Base-by-base conservation (phyloP, 2,329 filamentous ascomycete genomes). In the Apiospora kogelbergensis region DNA sequence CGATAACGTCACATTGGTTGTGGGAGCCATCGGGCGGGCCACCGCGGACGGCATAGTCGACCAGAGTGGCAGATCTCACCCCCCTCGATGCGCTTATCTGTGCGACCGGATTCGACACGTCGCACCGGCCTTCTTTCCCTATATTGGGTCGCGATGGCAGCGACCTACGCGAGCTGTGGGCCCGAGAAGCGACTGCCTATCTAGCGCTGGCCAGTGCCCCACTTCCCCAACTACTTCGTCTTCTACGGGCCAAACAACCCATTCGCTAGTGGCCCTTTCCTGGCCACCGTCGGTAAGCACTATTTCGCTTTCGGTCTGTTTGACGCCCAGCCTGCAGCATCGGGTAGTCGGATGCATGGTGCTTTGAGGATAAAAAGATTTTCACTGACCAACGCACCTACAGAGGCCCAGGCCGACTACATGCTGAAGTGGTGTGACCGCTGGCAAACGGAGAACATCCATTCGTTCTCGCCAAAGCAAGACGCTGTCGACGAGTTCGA, bases 151-250 rank as follows among this genome's bases (percentile, higher is more conserved):
- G 41, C 10, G 37, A 3, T 7, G 53, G 24, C 13, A 33, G 7
- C 17, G 30, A 60, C n/a, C 53, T 60, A 6, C 24, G 17, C 4
- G 30, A 68, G 6, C 5, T 63, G 6, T 68, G 66, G 53, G 17
- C 22, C 3, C 24, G 63, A 24, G 41, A 46, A 6, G 22, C 26
- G 15, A 24, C 13, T 24, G 33, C 48, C 6, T 63, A 63, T n/a
- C 6, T 63, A 24, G 66, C 24, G 11, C 13, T 15, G 22, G 26
- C 66, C 66, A 1, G 53, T 63, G 22, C 48, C 66, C 1, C 53
- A 37, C 3, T 48, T 68, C 7, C 66, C 66, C 22, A 67, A 67
- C 37, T 67, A 24, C 24, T 67, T 67, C 20, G 33, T 37, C 40
- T 63, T 67, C n/a, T 45, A 30, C 11, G 33, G 48, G 11, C 53